phyloP scores from a whole-genome alignment of 2,329 filamentous ascomycete species.

The Clarireedia monteithiana region DNA sequence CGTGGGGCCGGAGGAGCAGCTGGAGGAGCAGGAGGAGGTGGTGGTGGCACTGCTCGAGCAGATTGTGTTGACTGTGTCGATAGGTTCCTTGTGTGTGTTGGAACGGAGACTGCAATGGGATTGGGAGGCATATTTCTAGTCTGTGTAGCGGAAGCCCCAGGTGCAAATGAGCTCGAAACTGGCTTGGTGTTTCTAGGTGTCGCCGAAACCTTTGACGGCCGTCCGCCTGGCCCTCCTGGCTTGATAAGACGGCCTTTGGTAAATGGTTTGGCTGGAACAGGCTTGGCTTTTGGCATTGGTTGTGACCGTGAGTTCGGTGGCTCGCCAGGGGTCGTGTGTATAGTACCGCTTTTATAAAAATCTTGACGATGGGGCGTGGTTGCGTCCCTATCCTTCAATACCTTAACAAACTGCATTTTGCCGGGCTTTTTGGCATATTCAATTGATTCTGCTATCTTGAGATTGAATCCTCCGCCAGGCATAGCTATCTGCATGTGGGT shows the following conservation, averaged over 20 bases:
- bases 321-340: constrained; percentile 83
- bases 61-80: constrained; percentile 23
- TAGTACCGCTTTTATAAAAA: constrained; percentile 85
- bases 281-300: constrained; percentile 81
- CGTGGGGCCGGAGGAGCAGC: constrained; percentile 57
- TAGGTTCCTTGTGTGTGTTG: constrained; percentile 47
- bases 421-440: constrained; percentile 98
- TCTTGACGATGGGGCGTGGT: constrained; percentile 62
- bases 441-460: constrained; percentile 77
- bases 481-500: constrained; percentile 79
- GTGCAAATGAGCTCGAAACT: constrained; percentile 18
- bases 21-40: constrained; percentile 52
- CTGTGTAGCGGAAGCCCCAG: constrained; percentile 10
- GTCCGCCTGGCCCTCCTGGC: constrained; percentile 77
- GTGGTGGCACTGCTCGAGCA: constrained; percentile 41
- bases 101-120: constrained; percentile 31
- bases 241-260: constrained; percentile 88
- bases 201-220: constrained; percentile 62
- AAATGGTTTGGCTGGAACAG: constrained; percentile 80
- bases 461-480: constrained; percentile 63
- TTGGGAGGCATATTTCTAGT: constrained; percentile 27
- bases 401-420: constrained; percentile 84
- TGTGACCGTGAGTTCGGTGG: constrained; percentile 73
- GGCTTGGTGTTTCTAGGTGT: constrained; percentile 30
- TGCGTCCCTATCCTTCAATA: constrained; percentile 59